Base-by-base conservation (phyloP, 768 basidiomycete genomes). In the Hericium coralloides region DNA sequence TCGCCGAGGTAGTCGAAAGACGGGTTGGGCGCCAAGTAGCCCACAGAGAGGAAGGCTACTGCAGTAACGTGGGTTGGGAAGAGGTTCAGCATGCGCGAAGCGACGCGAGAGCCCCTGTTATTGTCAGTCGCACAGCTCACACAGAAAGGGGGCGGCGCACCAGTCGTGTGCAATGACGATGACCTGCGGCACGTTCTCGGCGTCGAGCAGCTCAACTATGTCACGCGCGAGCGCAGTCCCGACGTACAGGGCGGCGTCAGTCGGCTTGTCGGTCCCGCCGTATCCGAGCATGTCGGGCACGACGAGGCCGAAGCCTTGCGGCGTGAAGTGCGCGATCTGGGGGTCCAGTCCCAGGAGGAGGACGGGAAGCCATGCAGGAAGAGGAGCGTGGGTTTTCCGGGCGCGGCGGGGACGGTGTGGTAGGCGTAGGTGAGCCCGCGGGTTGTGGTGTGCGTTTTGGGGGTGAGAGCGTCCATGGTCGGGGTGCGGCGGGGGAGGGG, bases 241-340 rank as follows among this genome's bases (percentile, higher is more conserved):
- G 2, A 58, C 60, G 61, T 70, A 74, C 48, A 56, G 49, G 17
- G 61, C 53, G 8, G 63, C 52, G 26, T 73, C 67, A 0, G 52
- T 58, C 8, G 77, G 70, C 62, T 76, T 77, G 58, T 70, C 70
- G 5, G 79, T 78, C 20, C 63, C 69, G 22, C 75, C 78, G 48
- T 68, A 72, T 8, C 79, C 78, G n/a, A 80, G 67, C 57, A 76
- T 68, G 61, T 80, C 77, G 0, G 76, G 76, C n/a, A 70, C 72
- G 51, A 79, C 64, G 17, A 78, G 17, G 12, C 76, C 73, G 48
- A 73, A 77, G 22, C 77, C 78, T 53, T 64, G 66, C n/a, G 66
- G 64, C 38, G 65, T 49, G 60, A 80, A 76, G 60, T 68, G 71
- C 39, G 67, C 55, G 54, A 75, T 67, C 48, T 74, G 73, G 37